Percentiles rank a stretch among this genome's conserved stretches.
phyloP scores from a whole-genome alignment of 2,329 filamentous ascomycete genomes.

The Trichoderma pleuroti region DNA sequence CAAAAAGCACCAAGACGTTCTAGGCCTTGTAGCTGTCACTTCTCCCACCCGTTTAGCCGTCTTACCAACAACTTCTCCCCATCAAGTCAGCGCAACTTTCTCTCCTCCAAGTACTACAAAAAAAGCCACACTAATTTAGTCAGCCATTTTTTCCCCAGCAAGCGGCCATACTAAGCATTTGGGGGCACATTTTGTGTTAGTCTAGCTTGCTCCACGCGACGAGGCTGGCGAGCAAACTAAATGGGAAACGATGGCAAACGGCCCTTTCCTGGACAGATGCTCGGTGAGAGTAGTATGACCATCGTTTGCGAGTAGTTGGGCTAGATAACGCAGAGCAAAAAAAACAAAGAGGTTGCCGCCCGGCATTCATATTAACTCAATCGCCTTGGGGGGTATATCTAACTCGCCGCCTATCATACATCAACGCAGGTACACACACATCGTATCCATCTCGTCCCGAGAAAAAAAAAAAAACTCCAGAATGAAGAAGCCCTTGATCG shows the following conservation, averaged over 20 bases:
- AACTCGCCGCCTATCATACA: conserved; percentile 4
- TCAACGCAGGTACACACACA: not conserved
- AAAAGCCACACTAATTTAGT: not conserved
- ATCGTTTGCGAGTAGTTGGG: not conserved
- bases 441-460: not conserved
- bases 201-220: not conserved
- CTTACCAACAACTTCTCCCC: not conserved
- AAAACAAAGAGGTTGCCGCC: not conserved
- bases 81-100: not conserved
- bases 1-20: not conserved
- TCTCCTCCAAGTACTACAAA: not conserved
- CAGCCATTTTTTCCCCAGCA: not conserved
- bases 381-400: conserved; percentile 9
- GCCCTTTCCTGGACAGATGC: not conserved
- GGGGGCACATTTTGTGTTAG: not conserved
- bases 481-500: not conserved
- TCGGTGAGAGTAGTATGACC: not conserved
- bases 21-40: not conserved
- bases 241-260: not conserved
- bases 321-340: not conserved
- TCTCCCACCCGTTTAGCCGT: not conserved
- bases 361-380: not conserved
- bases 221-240: not conserved
- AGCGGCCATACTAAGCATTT: not conserved
- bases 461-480: not conserved